Percentiles rank a stretch among this genome's conserved stretches.
phyloP scores from a whole-genome alignment of 768 basidiomycete genomes.

The Sarcodon aspratus region DNA sequence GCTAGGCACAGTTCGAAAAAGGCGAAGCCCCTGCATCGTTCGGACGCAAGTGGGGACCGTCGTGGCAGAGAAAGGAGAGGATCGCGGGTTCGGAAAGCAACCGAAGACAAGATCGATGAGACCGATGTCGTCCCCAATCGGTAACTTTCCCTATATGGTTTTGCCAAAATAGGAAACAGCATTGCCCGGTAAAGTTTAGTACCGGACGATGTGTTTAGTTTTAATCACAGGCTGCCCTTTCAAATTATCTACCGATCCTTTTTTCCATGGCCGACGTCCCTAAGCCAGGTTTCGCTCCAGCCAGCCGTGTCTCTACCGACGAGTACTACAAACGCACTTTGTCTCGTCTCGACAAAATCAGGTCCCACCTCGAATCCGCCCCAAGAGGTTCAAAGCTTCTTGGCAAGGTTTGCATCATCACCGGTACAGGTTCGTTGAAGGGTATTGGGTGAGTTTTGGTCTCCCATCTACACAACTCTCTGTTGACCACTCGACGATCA shows the following conservation, averaged over 20 bases:
- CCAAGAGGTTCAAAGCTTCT: constrained; percentile 46
- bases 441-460: constrained; percentile 67
- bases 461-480: neutral
- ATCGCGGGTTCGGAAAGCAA: too few species aligned
- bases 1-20: too few species aligned
- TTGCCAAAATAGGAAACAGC: neutral
- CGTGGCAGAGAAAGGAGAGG: too few species aligned
- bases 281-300: neutral
- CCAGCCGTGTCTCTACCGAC: constrained; percentile 12
- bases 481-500: neutral
- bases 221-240: neutral
- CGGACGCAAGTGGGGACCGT: too few species aligned
- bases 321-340: constrained; percentile 49
- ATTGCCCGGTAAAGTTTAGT: neutral
- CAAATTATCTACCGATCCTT: neutral
- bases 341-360: constrained; percentile 57
- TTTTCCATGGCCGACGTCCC: neutral
- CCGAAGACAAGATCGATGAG: too few species aligned
- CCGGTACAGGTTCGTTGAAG: constrained; percentile 76
- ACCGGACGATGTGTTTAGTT: neutral
- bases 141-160: too few species aligned
- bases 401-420: constrained; percentile 79
- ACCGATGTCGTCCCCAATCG: too few species aligned
- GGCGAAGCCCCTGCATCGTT: too few species aligned
- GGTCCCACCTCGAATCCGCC: constrained; percentile 47